phyloP scores from a whole-genome alignment of 179 eudicot species.

The Beta corolliflora region DNA sequence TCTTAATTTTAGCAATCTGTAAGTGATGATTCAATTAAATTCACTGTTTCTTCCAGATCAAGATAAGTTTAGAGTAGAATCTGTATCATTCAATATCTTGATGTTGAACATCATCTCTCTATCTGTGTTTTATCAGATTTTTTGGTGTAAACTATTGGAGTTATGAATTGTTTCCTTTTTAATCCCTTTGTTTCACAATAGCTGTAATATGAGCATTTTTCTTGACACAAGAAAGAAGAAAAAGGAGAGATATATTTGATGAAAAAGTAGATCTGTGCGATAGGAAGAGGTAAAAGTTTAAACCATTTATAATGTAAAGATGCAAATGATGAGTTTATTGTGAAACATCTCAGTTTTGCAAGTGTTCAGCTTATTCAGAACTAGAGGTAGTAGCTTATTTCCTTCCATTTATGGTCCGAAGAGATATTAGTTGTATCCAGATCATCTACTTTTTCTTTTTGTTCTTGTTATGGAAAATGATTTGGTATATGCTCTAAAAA shows the following conservation, averaged over 20 bases:
- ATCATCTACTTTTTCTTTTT: background rate
- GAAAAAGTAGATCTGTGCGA: no score
- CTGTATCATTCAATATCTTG: background rate
- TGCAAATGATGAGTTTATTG: no score
- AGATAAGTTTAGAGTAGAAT: background rate
- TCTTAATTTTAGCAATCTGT: background rate
- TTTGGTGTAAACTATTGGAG: background rate
- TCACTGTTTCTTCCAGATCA: background rate
- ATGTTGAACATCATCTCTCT: background rate
- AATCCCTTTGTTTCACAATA: no score
- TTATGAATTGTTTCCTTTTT: background rate
- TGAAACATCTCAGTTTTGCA: no score
- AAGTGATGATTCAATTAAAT: background rate
- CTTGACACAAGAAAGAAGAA: no score
- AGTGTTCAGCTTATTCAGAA: no score
- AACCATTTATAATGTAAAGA: no score
- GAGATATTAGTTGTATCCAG: background rate
- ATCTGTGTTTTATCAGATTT: background rate
- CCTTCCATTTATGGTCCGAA: background rate
- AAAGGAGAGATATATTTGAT: no score
- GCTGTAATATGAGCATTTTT: no score
- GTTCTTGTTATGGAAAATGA: background rate
- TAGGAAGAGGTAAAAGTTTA: no score
- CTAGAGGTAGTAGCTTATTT: background rate
- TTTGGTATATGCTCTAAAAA: background rate